These are phyloP conservation scores for Paramecium primaurelia DNA, from an alignment of 73 alveolate genomes.

Conservation along the genomic window DNA sequence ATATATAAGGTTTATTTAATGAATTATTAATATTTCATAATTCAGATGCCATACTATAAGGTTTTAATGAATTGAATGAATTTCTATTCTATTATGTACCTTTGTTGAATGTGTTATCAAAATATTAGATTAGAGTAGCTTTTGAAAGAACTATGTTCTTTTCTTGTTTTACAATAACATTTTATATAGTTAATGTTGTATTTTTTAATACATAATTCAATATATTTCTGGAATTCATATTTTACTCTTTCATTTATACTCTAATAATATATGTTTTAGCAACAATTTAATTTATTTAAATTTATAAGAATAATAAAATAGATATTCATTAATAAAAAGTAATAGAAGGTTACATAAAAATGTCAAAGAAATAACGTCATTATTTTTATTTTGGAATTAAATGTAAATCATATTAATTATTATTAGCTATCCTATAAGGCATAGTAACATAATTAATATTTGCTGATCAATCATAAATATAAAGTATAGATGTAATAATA, in stretches of 20 bases:
- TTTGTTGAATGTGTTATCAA: neutral
- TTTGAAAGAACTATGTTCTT: neutral
- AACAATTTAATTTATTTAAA: neutral
- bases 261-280: neutral
- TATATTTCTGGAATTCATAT: neutral
- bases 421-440: neutral
- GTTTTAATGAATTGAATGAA: conserved; percentile 5
- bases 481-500: neutral
- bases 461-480: neutral
- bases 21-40: neutral
- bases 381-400: neutral
- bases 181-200: neutral
- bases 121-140: neutral
- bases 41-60: neutral
- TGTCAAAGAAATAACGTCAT: neutral
- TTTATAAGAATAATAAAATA: neutral
- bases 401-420: neutral
- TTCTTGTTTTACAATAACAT: neutral
- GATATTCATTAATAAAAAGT: neutral
- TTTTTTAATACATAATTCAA: neutral
- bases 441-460: neutral
- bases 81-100: neutral
- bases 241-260: neutral
- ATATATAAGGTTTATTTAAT: neutral
- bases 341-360: neutral